A percentile compares a stretch with the other conserved stretches of the same genome.
These are phyloP conservation scores for Dipteronia dyeriana DNA, from an alignment of 345 rosid species.

Conservation along the genomic window DNA sequence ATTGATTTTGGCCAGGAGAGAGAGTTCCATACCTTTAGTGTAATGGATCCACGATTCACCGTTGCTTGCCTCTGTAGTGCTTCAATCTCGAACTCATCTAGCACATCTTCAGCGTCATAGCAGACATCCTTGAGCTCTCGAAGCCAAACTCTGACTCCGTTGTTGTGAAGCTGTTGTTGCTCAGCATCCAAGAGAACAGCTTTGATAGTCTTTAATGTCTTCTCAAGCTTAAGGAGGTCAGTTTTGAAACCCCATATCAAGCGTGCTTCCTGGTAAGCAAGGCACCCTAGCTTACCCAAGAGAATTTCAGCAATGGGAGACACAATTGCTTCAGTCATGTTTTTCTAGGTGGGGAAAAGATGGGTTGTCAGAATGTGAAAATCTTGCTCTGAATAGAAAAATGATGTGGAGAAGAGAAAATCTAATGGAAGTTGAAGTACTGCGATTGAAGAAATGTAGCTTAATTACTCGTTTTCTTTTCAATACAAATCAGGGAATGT, in stretches of 20 bases:
- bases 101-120: neutral
- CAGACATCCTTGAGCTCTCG: neutral
- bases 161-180: neutral
- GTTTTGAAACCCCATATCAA: neutral
- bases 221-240: neutral
- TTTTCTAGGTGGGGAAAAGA: neutral
- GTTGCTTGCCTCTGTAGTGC: neutral
- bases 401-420: no score
- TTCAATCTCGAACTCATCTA: neutral
- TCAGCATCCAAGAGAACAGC: conserved; percentile 2
- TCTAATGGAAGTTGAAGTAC: no score
- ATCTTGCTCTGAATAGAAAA: no score
- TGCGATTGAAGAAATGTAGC: no score
- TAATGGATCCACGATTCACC: neutral
- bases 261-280: neutral
- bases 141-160: neutral
- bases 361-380: no score
- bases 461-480: no score
- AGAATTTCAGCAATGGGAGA: neutral
- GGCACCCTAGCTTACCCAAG: neutral
- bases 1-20: neutral
- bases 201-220: neutral
- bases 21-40: neutral
- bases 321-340: neutral
- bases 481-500: no score